Base-by-base conservation (phyloP, 176 grass and related monocot species). In the Hordeum marinum region DNA sequence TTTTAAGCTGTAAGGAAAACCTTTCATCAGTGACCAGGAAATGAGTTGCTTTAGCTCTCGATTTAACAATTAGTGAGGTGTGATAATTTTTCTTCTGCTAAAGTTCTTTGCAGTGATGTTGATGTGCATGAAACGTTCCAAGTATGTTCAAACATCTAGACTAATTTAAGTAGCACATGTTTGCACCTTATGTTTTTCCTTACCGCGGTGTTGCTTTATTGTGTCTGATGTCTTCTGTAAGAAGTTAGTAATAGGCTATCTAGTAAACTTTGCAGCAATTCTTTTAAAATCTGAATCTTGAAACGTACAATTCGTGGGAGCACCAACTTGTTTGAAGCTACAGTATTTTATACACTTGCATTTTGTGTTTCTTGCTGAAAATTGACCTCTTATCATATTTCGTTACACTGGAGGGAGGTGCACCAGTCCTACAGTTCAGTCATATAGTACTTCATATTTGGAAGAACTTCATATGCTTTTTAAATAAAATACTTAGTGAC, bases 81-180 rank as follows among this genome's bases (percentile, higher is more conserved):
- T 55, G 31, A 54, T 57, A 36, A 76, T 58, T 68, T 72, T 79
- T 79, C 25, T 68, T 57, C 48, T 21, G 36, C 26, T 82, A n/a
- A 37, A 63, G 15, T 59, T 42, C 55, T 80, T 11, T 18, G 2
- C 21, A 29, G 52, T 77, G 50, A 68, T 59, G 24, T 25, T 59
- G 13, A 24, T 42, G 82, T 41, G 25, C 57, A 61, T 36, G 54
- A 80, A 72, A 72, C 37, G n/a, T 64, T 31, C 40, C 84, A 88
- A 79, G 35, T 55, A 4, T 57, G 52, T 84, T 73, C 20, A 65
- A 74, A 66, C 20, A 79, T 34, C 18, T 79, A 65, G 42, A 52
- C 17, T 32, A 75, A 32, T 52, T 50, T 52, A 75, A 52, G 72
- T 50, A 52, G 45, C 43, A 52, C 26, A 31, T 13, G 72, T 18